phyloP scores from a whole-genome alignment of 2,329 filamentous ascomycete species.

The Penicillium occitanis region DNA sequence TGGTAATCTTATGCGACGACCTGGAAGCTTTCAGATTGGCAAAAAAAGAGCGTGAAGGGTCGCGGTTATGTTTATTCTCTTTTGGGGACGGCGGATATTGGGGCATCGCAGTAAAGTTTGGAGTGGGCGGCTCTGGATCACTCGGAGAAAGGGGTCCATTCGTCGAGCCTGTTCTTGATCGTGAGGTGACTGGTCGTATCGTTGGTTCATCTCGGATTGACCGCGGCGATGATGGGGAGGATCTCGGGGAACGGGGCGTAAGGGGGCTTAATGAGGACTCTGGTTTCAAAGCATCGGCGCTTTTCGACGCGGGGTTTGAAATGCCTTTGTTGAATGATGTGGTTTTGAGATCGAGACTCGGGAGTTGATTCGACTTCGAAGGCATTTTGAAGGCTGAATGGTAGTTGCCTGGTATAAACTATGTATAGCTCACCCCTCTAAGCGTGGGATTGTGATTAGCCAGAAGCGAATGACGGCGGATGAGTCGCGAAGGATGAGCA shows the following conservation, averaged over 20 bases:
- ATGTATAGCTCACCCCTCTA: not conserved
- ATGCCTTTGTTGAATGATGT: conserved; percentile 32
- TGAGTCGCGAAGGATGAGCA: not conserved
- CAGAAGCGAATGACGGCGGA: not conserved
- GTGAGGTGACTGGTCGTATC: conserved; percentile 43
- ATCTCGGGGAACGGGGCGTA: conserved; percentile 41
- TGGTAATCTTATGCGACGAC: conserved; percentile 44
- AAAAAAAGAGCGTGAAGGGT: conserved; percentile 49
- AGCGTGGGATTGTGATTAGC: not conserved
- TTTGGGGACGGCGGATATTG: conserved; percentile 47
- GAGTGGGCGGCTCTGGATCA: conserved; percentile 36
- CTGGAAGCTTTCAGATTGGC: conserved; percentile 49
- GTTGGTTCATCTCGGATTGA: conserved; percentile 37
- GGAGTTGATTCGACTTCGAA: conserved; percentile 37
- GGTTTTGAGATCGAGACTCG: conserved; percentile 40
- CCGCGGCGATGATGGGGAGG: conserved; percentile 38
- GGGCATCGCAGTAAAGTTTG: conserved; percentile 48
- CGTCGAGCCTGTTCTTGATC: conserved; percentile 33
- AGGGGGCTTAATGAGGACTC: conserved; percentile 35
- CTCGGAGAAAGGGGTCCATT: conserved; percentile 32
- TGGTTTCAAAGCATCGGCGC: conserved; percentile 37
- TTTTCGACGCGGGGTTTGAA: conserved; percentile 35
- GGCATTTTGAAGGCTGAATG: conserved; percentile 34
- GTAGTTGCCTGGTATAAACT: not conserved
- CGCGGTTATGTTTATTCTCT: conserved; percentile 44